Percentiles rank a stretch among this genome's conserved stretches.
phyloP scores from a whole-genome alignment of 495 filamentous ascomycete genomes.

The Lepidopterella palustris region DNA sequence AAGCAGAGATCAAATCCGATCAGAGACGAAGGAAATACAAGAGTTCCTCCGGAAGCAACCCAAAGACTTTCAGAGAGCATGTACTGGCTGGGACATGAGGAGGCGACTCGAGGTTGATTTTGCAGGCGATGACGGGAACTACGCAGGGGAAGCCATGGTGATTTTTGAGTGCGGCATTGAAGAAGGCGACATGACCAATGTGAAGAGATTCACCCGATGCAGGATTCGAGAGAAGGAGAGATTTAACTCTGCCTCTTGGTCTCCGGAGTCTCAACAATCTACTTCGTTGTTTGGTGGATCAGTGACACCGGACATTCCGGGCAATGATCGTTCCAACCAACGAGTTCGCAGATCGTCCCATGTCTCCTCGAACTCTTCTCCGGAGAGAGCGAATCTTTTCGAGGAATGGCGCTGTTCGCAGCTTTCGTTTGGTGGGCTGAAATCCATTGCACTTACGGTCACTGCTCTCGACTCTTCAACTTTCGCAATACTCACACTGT shows the following conservation, averaged over 20 bases:
- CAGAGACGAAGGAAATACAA: constrained; percentile 77
- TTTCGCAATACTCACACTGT: constrained; percentile 58
- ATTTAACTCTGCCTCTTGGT: background rate
- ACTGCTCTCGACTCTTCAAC: constrained; percentile 70
- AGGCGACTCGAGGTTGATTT: constrained; percentile 84
- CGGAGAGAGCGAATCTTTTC: constrained; percentile 22
- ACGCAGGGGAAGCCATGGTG: constrained; percentile 66
- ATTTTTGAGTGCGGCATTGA: constrained; percentile 65
- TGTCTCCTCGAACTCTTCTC: constrained; percentile 17
- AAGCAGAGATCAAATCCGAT: constrained; percentile 58
- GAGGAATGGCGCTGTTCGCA: constrained; percentile 60
- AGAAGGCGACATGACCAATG: constrained; percentile 44
- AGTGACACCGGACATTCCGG: background rate
- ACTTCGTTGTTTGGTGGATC: constrained; percentile 40
- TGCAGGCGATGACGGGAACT: constrained; percentile 65
- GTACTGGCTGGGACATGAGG: constrained; percentile 88
- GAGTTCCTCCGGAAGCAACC: constrained; percentile 67
- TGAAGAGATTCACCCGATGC: constrained; percentile 50
- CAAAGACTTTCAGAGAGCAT: constrained; percentile 68
- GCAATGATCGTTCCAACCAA: background rate
- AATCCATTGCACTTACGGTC: constrained; percentile 56
- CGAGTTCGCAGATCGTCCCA: constrained; percentile 23
- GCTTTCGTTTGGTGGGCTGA: constrained; percentile 48
- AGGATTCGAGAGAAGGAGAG: constrained; percentile 29
- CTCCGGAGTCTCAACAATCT: constrained; percentile 9